Conservation (phyloP, 2,329 filamentous ascomycete species). For the Byssoonygena ceratinophila region DNA sequence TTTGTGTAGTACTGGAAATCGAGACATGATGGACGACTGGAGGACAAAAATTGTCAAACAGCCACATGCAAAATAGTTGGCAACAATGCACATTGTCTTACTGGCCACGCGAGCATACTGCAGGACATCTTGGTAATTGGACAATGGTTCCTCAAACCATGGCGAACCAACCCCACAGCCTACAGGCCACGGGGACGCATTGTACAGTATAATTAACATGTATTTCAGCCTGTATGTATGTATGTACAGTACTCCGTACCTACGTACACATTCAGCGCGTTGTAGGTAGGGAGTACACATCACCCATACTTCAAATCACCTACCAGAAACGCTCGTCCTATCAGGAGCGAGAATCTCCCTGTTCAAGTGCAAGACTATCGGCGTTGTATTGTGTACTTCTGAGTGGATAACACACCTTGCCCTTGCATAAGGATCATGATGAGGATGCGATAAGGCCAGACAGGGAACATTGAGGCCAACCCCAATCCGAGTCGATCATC, state of each 20-base stretch:
- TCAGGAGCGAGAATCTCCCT: neutral
- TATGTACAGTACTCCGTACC: neutral
- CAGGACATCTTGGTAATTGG: no score
- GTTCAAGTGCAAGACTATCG: neutral
- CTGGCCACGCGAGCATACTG: no score
- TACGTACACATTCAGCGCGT: no score
- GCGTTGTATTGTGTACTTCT: neutral
- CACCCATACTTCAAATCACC: no score
- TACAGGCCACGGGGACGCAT: no score
- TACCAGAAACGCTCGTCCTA: neutral
- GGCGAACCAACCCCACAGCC: neutral
- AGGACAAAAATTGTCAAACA: no score
- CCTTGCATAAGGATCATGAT: constrained; percentile 8
- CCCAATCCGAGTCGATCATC: neutral
- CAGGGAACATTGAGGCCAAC: constrained; percentile 4
- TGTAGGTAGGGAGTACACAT: no score
- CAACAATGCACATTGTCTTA: neutral
- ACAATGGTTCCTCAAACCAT: no score
- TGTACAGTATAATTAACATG: no score
- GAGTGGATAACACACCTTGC: constrained; percentile 5
- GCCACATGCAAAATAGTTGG: constrained; percentile 7
- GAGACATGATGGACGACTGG: no score
- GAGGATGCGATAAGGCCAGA: neutral
- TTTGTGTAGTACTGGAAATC: no score
- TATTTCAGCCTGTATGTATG: no score